phyloP scores from a whole-genome alignment of 441 rosid species.

The Omphalea diandra region DNA sequence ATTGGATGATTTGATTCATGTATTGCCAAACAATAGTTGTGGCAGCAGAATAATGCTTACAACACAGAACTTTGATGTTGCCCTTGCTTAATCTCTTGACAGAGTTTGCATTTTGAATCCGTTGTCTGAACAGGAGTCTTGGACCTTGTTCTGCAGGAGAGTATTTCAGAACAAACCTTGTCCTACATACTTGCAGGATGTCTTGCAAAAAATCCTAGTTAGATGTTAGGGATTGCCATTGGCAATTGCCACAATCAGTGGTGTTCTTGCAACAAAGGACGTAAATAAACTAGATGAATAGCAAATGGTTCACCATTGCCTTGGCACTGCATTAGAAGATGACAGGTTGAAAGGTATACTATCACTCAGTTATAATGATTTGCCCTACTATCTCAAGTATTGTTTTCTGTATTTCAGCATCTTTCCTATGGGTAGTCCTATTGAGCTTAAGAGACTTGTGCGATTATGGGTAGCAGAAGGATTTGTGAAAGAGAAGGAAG shows the following conservation, averaged over 20 bases:
- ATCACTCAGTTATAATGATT: conserved; percentile 23
- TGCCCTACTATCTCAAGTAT: conserved; percentile 28
- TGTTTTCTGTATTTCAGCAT: conserved; percentile 30
- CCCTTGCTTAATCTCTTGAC: conserved; percentile 5
- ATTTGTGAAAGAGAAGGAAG: conserved; percentile 27
- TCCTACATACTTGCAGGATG: conserved; percentile 28
- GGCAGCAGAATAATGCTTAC: conserved; percentile 32
- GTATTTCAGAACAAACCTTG: conserved; percentile 26
- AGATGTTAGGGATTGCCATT: conserved; percentile 44
- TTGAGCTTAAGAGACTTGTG: conserved; percentile 19
- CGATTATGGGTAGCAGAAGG: conserved; percentile 36
- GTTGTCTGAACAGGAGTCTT: conserved; percentile 26
- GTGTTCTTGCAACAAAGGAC: conserved; percentile 31
- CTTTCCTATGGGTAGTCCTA: conserved; percentile 24
- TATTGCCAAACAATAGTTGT: conserved; percentile 19
- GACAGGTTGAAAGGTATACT: conserved; percentile 7
- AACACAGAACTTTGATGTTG: conserved; percentile 24
- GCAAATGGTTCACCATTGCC: conserved; percentile 23
- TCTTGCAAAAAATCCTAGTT: conserved; percentile 25
- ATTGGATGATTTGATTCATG: conserved; percentile 18
- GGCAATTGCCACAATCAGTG: conserved; percentile 43
- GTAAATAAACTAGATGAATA: conserved; percentile 20
- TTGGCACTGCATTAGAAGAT: conserved; percentile 22
- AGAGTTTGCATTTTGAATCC: conserved; percentile 20
- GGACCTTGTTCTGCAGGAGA: conserved; percentile 37